phyloP scores from a whole-genome alignment of 768 basidiomycete species.

The Tulasnella sp. region DNA sequence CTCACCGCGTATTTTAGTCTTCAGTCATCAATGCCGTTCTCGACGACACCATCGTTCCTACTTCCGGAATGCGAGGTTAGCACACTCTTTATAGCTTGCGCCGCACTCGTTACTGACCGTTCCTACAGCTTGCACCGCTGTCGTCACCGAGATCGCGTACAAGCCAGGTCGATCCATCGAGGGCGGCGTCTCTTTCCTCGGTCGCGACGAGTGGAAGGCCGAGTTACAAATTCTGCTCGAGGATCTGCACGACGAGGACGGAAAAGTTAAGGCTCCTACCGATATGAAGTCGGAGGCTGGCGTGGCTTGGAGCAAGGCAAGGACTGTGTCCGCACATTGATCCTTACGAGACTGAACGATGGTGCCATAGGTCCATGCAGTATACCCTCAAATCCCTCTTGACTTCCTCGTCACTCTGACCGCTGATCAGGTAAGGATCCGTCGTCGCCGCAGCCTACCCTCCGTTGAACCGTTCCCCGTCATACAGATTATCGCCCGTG shows the following conservation, averaged over 20 bases:
- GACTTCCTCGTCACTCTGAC: slow-evolving; percentile 40
- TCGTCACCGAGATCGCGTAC: slow-evolving; percentile 50
- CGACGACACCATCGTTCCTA: slow-evolving; percentile 53
- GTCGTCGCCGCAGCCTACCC: neutral
- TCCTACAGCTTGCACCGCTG: slow-evolving; percentile 47
- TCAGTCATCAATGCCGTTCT: slow-evolving; percentile 51
- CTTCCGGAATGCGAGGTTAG: slow-evolving; percentile 52
- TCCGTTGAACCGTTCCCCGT: neutral
- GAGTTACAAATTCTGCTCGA: slow-evolving; percentile 44
- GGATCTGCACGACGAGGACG: slow-evolving; percentile 50
- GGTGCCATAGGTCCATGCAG: slow-evolving; percentile 41
- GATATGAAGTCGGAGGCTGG: slow-evolving; percentile 50
- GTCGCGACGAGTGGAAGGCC: slow-evolving; percentile 43
- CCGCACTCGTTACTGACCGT: neutral
- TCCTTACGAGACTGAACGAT: neutral
- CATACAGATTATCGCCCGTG: slow-evolving; percentile 2
- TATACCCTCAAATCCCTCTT: slow-evolving; percentile 41
- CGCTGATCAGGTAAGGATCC: slow-evolving; percentile 36
- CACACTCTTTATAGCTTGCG: neutral
- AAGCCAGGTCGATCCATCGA: slow-evolving; percentile 45
- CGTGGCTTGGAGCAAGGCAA: slow-evolving; percentile 49
- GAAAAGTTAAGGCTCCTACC: slow-evolving; percentile 38
- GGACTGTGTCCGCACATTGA: neutral
- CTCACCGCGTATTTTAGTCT: slow-evolving; percentile 38
- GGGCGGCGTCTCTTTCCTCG: slow-evolving; percentile 48